These are phyloP conservation scores for Dillenia suffruticosa DNA, from an alignment of 164 flowering plant genomes.

Conservation along the genomic window DNA sequence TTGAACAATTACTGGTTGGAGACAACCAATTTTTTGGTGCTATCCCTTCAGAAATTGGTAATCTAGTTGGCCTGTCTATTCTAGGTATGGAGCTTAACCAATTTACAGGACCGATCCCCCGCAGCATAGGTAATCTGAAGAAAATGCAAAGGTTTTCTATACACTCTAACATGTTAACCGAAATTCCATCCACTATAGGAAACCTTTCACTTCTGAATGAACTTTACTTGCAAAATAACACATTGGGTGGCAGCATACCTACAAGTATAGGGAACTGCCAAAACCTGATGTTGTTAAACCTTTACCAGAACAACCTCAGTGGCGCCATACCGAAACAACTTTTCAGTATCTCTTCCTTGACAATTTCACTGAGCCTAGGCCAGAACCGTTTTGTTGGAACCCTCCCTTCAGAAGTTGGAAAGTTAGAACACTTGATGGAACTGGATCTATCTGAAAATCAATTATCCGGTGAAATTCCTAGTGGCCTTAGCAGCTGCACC, in stretches of 20 bases:
- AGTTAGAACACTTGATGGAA: background rate
- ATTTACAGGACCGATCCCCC: slow-evolving; percentile 23
- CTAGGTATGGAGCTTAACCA: slow-evolving; percentile 2
- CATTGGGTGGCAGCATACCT: slow-evolving; percentile 29
- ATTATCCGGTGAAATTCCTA: slow-evolving; percentile 28
- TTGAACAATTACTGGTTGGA: background rate
- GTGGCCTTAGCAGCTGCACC: slow-evolving; percentile 13
- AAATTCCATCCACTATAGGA: slow-evolving; percentile 26
- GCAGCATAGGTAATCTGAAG: slow-evolving; percentile 13
- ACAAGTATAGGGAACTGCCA: slow-evolving; percentile 14
- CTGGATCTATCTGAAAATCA: slow-evolving; percentile 22
- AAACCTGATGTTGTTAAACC: background rate
- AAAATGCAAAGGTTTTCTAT: slow-evolving; percentile 10
- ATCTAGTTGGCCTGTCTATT: slow-evolving; percentile 13
- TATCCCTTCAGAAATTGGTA: slow-evolving; percentile 19
- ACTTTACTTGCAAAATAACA: slow-evolving; percentile 6
- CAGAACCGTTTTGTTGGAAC: slow-evolving; percentile 17
- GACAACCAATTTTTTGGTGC: slow-evolving; percentile 10
- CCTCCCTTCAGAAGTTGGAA: slow-evolving; percentile 23
- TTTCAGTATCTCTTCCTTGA: slow-evolving; percentile 6
- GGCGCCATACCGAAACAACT: slow-evolving; percentile 22
- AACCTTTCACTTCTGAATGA: slow-evolving; percentile 7
- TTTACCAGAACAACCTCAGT: slow-evolving; percentile 17
- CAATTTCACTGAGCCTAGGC: background rate
- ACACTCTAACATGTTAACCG: slow-evolving; percentile 12